A percentile compares a stretch with the other conserved stretches of the same genome.
Evolutionary conservation across 179 eudicot genomes (phyloP).

Genomic region (Sideroxylon spinosum): DNA sequence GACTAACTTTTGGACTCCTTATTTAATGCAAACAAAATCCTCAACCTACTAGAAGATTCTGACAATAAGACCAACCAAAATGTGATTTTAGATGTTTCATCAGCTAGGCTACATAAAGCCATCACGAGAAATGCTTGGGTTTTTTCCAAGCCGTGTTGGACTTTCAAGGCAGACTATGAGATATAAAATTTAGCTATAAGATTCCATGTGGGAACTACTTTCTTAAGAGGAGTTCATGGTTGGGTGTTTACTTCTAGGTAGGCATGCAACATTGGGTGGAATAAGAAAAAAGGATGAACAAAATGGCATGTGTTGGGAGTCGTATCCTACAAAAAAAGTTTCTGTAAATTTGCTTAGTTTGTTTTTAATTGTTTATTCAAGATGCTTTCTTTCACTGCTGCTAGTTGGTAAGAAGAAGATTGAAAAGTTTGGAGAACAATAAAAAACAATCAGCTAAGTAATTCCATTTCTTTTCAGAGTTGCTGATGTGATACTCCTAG

Average conservation of each 20-base stretch:
- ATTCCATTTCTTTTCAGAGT: no score
- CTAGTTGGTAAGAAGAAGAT: background rate
- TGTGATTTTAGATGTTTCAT: no score
- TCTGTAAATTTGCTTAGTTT: background rate
- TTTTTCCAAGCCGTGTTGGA: background rate
- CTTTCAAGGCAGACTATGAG: slow-evolving; percentile 1
- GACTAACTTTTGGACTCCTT: no score
- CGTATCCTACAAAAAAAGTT: background rate
- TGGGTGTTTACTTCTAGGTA: no score
- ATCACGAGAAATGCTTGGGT: background rate
- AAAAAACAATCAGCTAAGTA: background rate
- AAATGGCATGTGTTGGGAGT: background rate
- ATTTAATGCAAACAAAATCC: no score
- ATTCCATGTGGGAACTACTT: background rate
- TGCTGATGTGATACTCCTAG: no score
- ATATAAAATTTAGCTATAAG: background rate
- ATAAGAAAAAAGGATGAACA: background rate
- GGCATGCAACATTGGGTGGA: background rate
- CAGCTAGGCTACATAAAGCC: background rate
- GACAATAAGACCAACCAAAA: no score
- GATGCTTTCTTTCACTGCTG: background rate
- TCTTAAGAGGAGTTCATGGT: background rate
- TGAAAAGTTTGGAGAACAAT: background rate
- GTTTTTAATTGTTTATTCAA: background rate
- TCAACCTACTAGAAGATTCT: no score